phyloP scores from a whole-genome alignment of 305 asterid genomes.

The Coffea humblotiana region DNA sequence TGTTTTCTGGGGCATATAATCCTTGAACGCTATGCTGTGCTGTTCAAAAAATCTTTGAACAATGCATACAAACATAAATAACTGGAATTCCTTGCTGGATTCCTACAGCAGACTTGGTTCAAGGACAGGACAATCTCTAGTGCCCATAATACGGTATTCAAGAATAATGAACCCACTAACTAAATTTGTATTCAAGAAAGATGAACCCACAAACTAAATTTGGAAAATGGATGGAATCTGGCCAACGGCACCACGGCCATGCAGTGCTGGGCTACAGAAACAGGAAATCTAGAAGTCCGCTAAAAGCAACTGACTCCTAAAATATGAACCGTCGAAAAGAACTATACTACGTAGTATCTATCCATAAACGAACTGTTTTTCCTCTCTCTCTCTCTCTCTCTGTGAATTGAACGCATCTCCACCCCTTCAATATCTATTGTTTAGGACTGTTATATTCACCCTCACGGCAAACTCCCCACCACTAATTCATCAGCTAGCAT shows the following conservation, averaged over 20 bases:
- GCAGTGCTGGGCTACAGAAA: not conserved
- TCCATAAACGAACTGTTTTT: not conserved
- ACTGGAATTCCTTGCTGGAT: too few species aligned
- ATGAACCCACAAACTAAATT: too few species aligned
- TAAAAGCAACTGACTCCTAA: conserved; percentile 13
- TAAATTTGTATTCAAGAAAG: too few species aligned
- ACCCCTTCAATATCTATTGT: conserved; percentile 1
- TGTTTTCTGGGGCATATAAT: too few species aligned
- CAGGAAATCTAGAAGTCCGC: conserved; percentile 4
- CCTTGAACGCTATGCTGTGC: too few species aligned
- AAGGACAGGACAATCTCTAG: too few species aligned
- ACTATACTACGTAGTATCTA: not conserved
- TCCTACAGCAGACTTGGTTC: too few species aligned
- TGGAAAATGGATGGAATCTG: not conserved
- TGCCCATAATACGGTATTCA: too few species aligned
- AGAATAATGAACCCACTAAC: too few species aligned
- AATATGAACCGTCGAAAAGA: conserved; percentile 16
- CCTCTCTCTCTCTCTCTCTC: not conserved
- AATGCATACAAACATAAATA: too few species aligned
- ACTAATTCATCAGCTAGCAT: not conserved
- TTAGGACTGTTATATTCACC: not conserved
- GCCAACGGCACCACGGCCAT: not conserved
- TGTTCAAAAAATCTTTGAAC: too few species aligned
- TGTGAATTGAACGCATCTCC: conserved; percentile 5
- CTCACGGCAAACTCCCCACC: not conserved